Evolutionary conservation across 2,329 filamentous ascomycete genomes (phyloP).

Genomic region (Claviceps sp.): DNA sequence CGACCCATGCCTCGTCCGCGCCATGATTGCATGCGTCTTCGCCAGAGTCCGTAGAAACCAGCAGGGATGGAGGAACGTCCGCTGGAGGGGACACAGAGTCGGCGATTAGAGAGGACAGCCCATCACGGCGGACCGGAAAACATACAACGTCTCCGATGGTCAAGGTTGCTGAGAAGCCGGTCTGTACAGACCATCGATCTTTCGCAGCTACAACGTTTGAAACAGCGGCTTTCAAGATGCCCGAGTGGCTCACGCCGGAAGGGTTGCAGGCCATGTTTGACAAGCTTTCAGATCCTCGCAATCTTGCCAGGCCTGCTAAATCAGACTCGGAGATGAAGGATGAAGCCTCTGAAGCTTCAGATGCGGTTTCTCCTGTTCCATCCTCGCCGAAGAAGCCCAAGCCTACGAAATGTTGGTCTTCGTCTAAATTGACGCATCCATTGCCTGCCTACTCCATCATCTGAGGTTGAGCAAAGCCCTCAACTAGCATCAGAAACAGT

Average conservation of each 20-base stretch:
- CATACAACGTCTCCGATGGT: slow-evolving; percentile 15
- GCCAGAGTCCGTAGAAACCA: slow-evolving; percentile 2
- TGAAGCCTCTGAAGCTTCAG: not conserved
- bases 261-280: slow-evolving; percentile 35
- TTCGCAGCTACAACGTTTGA: slow-evolving; percentile 52
- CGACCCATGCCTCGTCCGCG: not conserved
- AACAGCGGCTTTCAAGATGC: slow-evolving; percentile 54
- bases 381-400: not conserved
- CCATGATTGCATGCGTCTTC: not conserved
- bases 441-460: not conserved
- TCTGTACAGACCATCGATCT: slow-evolving; percentile 43
- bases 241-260: slow-evolving; percentile 54
- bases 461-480: not conserved
- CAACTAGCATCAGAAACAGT: not conserved
- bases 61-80: not conserved
- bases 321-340: not conserved
- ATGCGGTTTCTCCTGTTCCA: not conserved
- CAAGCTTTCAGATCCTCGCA: slow-evolving; percentile 14
- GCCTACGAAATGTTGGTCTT: not conserved
- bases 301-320: slow-evolving; percentile 5
- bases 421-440: not conserved
- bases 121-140: not conserved
- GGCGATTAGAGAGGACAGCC: not conserved
- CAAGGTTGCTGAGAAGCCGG: slow-evolving; percentile 30
- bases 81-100: not conserved